These are phyloP conservation scores for Cruciata laevipes DNA, from an alignment of 257 asterid species.

Conservation along the genomic window DNA sequence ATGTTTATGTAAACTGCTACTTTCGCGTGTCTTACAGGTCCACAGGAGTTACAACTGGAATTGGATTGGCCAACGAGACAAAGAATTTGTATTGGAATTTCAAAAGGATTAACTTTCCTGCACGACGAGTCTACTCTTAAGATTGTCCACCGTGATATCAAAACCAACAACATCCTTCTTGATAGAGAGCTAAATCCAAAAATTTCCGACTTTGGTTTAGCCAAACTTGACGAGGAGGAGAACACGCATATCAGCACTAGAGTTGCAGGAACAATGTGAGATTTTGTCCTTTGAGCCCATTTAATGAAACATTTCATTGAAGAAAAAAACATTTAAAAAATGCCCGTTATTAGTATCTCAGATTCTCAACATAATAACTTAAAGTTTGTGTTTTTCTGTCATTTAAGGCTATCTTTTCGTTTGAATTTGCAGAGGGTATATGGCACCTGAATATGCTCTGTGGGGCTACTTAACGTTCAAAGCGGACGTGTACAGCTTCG, in stretches of 20 bases:
- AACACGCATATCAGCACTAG: constrained; percentile 56
- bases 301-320: no score
- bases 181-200: constrained; percentile 59
- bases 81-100: constrained; percentile 48
- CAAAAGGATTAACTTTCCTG: constrained; percentile 50
- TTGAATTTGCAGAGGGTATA: constrained; percentile 43
- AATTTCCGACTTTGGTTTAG: constrained; percentile 70
- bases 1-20: neutral
- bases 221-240: constrained; percentile 58
- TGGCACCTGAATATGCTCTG: constrained; percentile 71
- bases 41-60: constrained; percentile 35
- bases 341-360: no score
- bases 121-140: constrained; percentile 63
- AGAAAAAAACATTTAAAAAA: no score
- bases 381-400: neutral
- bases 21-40: constrained; percentile 29
- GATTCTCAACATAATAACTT: no score
- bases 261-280: constrained; percentile 74
- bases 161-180: constrained; percentile 51
- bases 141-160: constrained; percentile 66
- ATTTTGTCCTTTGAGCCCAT: neutral
- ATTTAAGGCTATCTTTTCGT: neutral
- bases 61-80: constrained; percentile 46
- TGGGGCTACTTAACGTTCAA: constrained; percentile 68
- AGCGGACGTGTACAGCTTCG: constrained; percentile 69